Percentiles rank a stretch among this genome's conserved stretches.
These are phyloP conservation scores for Beauveria sp. DNA, from an alignment of 2,329 filamentous ascomycete genomes.

Conservation along the genomic window DNA sequence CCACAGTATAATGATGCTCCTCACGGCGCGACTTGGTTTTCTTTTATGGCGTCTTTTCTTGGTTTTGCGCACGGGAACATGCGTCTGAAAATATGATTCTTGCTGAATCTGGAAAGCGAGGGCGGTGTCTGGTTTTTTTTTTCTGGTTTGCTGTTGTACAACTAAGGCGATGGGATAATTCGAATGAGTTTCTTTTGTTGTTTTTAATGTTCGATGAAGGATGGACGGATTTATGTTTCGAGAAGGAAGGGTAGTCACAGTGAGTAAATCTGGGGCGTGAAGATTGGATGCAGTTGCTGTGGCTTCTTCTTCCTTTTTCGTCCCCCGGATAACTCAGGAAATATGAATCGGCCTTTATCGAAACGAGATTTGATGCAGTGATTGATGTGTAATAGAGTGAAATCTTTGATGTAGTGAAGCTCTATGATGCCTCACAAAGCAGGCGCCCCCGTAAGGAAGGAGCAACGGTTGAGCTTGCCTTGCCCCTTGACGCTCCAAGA, in stretches of 20 bases:
- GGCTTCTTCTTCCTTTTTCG: background rate
- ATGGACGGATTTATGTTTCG: conserved; percentile 15
- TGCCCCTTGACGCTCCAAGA: conserved; percentile 3
- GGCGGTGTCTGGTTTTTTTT: background rate
- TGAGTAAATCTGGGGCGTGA: background rate
- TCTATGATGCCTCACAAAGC: background rate
- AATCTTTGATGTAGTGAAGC: background rate
- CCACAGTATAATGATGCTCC: background rate
- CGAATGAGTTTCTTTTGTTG: conserved; percentile 10
- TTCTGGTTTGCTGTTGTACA: conserved; percentile 14
- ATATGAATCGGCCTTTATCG: conserved; percentile 18
- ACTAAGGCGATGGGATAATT: conserved; percentile 12
- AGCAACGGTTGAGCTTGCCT: background rate
- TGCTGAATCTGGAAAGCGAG: conserved; percentile 3
- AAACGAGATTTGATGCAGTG: background rate
- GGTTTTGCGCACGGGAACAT: background rate
- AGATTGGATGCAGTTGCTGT: background rate
- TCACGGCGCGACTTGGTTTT: conserved; percentile 1
- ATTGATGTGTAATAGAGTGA: background rate
- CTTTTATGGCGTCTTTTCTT: background rate
- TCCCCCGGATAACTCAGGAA: conserved; percentile 14
- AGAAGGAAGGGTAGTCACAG: background rate
- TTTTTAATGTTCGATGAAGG: conserved; percentile 15
- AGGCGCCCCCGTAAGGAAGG: background rate
- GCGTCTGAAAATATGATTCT: background rate